Evolutionary conservation across 768 basidiomycete genomes (phyloP).

Genomic region (Phlegmacium glaucopus): DNA sequence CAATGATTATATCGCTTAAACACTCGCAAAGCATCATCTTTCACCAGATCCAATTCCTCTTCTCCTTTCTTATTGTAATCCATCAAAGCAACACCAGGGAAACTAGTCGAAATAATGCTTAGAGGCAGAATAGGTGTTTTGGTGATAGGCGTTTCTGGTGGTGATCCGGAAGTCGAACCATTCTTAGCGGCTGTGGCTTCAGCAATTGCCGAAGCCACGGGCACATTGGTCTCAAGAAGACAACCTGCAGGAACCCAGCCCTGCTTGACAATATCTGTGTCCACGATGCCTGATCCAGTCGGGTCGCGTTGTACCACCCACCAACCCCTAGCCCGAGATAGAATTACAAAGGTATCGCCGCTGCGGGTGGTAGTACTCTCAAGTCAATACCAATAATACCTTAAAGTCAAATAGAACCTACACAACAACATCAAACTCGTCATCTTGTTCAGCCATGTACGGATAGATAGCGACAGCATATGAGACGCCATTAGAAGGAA

Average conservation of each 20-base stretch:
- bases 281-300: constrained; percentile 75
- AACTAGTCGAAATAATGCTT: constrained; percentile 95
- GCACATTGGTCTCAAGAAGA: constrained; percentile 87
- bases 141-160: constrained; percentile 37
- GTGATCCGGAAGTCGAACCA: constrained; percentile 33
- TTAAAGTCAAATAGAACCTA: constrained; percentile 39
- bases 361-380: constrained; percentile 34
- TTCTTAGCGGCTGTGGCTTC: constrained; percentile 71
- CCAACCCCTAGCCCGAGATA: constrained; percentile 96
- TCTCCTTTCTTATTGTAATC: constrained; percentile 93
- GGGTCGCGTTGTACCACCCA: constrained; percentile 98
- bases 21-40: constrained; percentile 86
- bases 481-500: constrained; percentile 58
- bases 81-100: constrained; percentile 95
- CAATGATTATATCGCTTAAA: constrained; percentile 99
- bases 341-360: constrained; percentile 90
- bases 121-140: constrained; percentile 85
- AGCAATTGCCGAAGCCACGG: constrained; percentile 83
- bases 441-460: constrained; percentile 97
- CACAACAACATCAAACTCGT: constrained; percentile 98
- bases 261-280: constrained; percentile 74
- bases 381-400: not conserved
- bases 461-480: constrained; percentile 99
- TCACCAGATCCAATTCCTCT: constrained; percentile 85
- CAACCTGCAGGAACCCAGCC: constrained; percentile 99